Base-by-base conservation (phyloP, 2,329 filamentous ascomycete species). In the Leptographium wingfieldii region DNA sequence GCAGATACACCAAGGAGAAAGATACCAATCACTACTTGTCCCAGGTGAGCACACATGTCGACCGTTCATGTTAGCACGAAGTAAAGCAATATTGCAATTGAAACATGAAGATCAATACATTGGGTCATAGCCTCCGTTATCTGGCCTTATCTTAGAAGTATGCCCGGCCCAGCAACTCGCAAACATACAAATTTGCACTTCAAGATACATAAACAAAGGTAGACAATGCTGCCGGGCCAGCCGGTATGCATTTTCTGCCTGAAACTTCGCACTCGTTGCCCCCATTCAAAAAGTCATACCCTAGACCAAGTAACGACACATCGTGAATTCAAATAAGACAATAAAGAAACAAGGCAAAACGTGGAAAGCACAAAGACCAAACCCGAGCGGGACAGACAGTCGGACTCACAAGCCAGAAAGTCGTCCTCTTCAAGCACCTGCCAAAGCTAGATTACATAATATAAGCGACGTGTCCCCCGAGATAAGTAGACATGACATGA, bases 181-280 rank as follows among this genome's bases (percentile, higher is more conserved):
- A 55, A 22, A 25, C 22, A 29, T 14, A 43, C 10, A 27, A 22
- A 46, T 4, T n/a, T 46, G 43, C 43, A 29, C 6, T 29, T 56
- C 22, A 16, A 9, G 27, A 43, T 43, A 40, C 31, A 38, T 14
- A 29, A 56, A 10, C 29, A 57, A 38, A 40, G 14, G 5, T 12
- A 11, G 29, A 33, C 19, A 51, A 29, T 58, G 52, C n/a, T 27
- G 35, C 46, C 58, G 56, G 58, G 56, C 61, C 58, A 63, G 60
- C 60, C 60, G 59, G 58, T 55, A 40, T 56, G 48, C 49, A 54
- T 49, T 49, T 46, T 22, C 31, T 31, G n/a, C 53, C 52, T 52
- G 31, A 38, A 29, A 9, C 33, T 35, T 29, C 49, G 33, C 43
- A 33, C 29, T 25, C 16, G 12, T 35, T 35, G 14, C 27, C 46